Conservation (phyloP, 371 early-diverging fungal species). For the Lichtheimia ornata region DNA sequence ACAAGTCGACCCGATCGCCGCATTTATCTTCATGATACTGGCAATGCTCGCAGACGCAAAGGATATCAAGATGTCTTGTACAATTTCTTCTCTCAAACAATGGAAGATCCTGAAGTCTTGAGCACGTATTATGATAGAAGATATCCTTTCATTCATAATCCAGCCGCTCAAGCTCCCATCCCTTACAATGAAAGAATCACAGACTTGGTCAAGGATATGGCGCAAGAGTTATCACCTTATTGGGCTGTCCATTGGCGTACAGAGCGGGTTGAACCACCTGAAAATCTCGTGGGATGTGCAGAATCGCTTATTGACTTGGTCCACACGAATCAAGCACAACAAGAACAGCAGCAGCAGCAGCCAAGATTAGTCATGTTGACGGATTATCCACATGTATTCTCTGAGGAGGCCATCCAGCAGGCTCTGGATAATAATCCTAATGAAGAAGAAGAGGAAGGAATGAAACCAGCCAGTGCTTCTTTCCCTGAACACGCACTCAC, state of each 20-base stretch:
- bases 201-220: conserved; percentile 17
- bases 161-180: conserved; percentile 24
- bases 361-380: conserved; percentile 33
- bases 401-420: conserved; percentile 9
- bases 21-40: conserved; percentile 22
- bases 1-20: conserved; percentile 14
- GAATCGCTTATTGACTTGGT: conserved; percentile 20
- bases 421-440: conserved; percentile 11
- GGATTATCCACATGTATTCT: conserved; percentile 37
- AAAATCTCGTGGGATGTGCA: conserved; percentile 28
- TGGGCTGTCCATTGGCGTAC: conserved; percentile 44
- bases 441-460: background rate
- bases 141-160: conserved; percentile 30
- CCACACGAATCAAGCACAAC: background rate
- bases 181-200: conserved; percentile 30
- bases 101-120: conserved; percentile 24
- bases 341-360: too few relatives aligned
- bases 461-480: conserved; percentile 23
- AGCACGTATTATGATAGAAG: conserved; percentile 35
- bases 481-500: conserved; percentile 22
- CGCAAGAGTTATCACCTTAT: conserved; percentile 21
- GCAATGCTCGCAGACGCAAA: conserved; percentile 10
- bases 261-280: conserved; percentile 26
- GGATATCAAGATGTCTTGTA: conserved; percentile 14
- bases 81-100: conserved; percentile 17